Percentiles rank a stretch among this genome's conserved stretches.
Conservation (phyloP, 1,284 basidiomycete genomes). For the Phylloporus sp. region DNA sequence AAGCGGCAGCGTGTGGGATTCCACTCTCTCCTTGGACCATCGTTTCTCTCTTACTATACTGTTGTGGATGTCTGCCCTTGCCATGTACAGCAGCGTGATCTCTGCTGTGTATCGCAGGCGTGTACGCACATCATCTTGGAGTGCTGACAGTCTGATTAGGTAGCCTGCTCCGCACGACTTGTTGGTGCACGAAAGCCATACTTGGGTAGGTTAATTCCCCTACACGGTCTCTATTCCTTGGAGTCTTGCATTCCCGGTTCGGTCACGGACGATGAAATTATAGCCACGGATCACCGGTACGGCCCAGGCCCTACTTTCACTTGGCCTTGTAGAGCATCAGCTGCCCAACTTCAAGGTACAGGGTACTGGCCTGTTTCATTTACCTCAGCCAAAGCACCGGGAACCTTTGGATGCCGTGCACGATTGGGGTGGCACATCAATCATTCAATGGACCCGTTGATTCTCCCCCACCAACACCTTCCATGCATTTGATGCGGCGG, state of each 20-base stretch:
- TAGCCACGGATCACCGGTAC: neutral
- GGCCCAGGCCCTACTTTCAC: neutral
- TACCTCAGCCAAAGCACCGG: too few relatives aligned
- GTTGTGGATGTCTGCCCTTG: slow-evolving; percentile 32
- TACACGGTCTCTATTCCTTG: neutral
- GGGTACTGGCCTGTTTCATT: neutral
- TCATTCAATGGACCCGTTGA: too few relatives aligned
- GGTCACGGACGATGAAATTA: neutral
- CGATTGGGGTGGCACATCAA: too few relatives aligned
- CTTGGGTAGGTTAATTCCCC: neutral
- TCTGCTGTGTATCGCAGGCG: slow-evolving; percentile 33
- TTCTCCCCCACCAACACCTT: too few relatives aligned
- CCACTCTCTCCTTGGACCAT: neutral
- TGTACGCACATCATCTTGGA: slow-evolving; percentile 27
- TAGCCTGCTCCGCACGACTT: too few relatives aligned
- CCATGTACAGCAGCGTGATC: slow-evolving; percentile 28
- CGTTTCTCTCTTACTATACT: neutral
- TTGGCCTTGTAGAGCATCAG: neutral
- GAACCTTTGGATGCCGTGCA: too few relatives aligned
- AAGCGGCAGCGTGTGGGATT: too few relatives aligned
- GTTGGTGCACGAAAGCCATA: neutral
- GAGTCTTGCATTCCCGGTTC: neutral
- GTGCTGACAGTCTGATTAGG: neutral
- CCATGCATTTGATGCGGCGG: too few relatives aligned
- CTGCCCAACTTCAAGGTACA: neutral